Percentiles rank a stretch among this genome's conserved stretches.
Evolutionary conservation across 2,329 filamentous ascomycete genomes (phyloP).

Genomic region (Emmonsiellopsis sp.): DNA sequence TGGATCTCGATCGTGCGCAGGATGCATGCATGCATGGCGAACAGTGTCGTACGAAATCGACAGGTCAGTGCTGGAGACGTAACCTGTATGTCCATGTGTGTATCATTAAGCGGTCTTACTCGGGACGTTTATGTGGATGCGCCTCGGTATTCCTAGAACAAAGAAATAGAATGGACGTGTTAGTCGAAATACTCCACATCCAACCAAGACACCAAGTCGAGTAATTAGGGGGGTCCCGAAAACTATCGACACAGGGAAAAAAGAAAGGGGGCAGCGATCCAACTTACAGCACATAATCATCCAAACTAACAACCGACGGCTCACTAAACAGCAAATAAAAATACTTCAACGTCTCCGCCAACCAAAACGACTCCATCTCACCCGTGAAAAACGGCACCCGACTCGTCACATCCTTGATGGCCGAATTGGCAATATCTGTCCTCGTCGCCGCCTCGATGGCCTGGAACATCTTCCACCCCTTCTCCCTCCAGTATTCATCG

Average conservation of each 20-base stretch:
- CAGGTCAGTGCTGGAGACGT: no score
- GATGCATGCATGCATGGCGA: no score
- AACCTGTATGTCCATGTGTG: no score
- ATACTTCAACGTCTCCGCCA: constrained; percentile 86
- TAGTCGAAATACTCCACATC: constrained; percentile 33
- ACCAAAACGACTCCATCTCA: constrained; percentile 83
- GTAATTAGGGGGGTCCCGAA: no score
- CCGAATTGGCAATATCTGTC: constrained; percentile 60
- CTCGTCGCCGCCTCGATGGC: constrained; percentile 58
- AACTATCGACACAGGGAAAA: constrained; percentile 53
- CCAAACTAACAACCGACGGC: constrained; percentile 54
- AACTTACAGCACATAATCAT: constrained; percentile 55
- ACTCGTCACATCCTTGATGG: constrained; percentile 17
- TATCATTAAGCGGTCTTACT: no score
- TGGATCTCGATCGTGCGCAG: no score
- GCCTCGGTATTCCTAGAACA: constrained; percentile 41
- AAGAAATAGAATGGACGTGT: not conserved
- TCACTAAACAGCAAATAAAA: constrained; percentile 75
- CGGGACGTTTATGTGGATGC: constrained; percentile 36
- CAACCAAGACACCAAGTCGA: no score
- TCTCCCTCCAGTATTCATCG: constrained; percentile 63
- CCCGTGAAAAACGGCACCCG: constrained; percentile 54
- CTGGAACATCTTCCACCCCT: constrained; percentile 80
- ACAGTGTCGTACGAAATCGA: no score
- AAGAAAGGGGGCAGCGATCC: constrained; percentile 57